phyloP scores from a whole-genome alignment of 352 stramenopile species.

The Phytopythium kandeliae region DNA sequence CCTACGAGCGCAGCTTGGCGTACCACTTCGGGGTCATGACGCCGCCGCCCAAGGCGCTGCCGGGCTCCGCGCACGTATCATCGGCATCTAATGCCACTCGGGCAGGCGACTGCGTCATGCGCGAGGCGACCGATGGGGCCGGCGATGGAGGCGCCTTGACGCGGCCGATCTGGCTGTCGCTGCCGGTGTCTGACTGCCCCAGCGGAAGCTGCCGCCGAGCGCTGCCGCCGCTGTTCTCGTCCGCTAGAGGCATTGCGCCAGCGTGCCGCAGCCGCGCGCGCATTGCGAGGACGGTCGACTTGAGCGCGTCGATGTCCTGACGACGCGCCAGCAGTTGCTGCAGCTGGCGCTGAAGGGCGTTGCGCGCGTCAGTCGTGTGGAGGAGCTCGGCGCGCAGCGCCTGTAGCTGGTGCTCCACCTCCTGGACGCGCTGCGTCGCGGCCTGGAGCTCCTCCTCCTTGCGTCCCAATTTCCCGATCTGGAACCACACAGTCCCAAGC shows the following conservation, averaged over 20 bases:
- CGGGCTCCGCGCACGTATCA: background rate
- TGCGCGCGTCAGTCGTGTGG: conserved; percentile 26
- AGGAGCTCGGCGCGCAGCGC: conserved; percentile 42
- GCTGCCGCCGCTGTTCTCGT: conserved; percentile 2
- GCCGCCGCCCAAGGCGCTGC: conserved; percentile 4
- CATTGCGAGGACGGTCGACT: conserved; percentile 44
- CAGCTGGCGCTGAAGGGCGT: conserved; percentile 53
- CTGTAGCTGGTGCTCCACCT: conserved; percentile 31
- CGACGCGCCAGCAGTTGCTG: conserved; percentile 57
- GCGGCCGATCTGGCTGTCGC: background rate
- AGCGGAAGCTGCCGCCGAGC: background rate
- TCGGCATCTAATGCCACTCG: conserved; percentile 7
- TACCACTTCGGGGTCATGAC: conserved; percentile 41
- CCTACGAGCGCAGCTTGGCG: conserved; percentile 41
- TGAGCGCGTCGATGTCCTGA: conserved; percentile 59
- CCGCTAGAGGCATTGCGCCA: conserved; percentile 15
- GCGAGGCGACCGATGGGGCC: conserved; percentile 23
- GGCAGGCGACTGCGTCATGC: conserved; percentile 44
- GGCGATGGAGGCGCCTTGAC: conserved; percentile 13
- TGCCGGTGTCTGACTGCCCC: background rate
- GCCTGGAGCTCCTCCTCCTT: conserved; percentile 40
- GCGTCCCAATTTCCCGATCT: conserved; percentile 60
- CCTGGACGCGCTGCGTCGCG: conserved; percentile 12
- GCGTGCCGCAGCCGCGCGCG: conserved; percentile 14
- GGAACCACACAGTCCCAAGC: background rate